Base-by-base conservation (phyloP, 495 filamentous ascomycete genomes). In the Thozetella sp. region DNA sequence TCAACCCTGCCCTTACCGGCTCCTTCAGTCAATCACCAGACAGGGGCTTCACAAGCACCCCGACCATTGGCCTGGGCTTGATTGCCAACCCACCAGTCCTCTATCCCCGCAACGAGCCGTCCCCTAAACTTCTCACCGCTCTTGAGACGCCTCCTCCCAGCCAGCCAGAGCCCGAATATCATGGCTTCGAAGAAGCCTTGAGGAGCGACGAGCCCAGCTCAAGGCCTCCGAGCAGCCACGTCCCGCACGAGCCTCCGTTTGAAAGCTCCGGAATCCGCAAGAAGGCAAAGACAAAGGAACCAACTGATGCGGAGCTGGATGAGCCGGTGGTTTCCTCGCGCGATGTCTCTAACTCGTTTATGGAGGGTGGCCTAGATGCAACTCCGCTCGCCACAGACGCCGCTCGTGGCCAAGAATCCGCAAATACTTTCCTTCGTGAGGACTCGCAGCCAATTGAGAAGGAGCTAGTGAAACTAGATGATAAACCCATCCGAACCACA, bases 201-300 rank as follows among this genome's bases (percentile, higher is more conserved):
- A 60, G 64, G 51, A 22, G 17, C 34, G 30, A 45, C 6, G 25
- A 25, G 17, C 22, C 17, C 26, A 20, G 50, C 51, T 48, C 11
- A 62, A 60, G 27, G n/a, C 51, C 48, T 58, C 62, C 30, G 30
- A 74, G 61, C 46, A 77, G 73, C 56, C 65, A 71, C 59, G 59
- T 77, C 11, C 62, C 66, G 55, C 76, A 78, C 53, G 74, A 76
- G 2, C 68, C 68, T 40, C 72, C 71, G 2, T 77, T 75, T 30
- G 76, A 74, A 50, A 62, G 74, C 40, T 65, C 70, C 2, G 61
- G 56, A 10, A 64, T 64, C 12, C 70, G 67, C 54, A 78, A 78
- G 59, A 74, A 71, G 63, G 55, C 55, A 51, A 73, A 72, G 59
- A 74, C 68, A 22, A 60, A 59, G 60, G 56, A 73, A 22, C 57